Evolutionary conservation across 768 basidiomycete species (phyloP).

Genomic region (Sutorius australiensis): DNA sequence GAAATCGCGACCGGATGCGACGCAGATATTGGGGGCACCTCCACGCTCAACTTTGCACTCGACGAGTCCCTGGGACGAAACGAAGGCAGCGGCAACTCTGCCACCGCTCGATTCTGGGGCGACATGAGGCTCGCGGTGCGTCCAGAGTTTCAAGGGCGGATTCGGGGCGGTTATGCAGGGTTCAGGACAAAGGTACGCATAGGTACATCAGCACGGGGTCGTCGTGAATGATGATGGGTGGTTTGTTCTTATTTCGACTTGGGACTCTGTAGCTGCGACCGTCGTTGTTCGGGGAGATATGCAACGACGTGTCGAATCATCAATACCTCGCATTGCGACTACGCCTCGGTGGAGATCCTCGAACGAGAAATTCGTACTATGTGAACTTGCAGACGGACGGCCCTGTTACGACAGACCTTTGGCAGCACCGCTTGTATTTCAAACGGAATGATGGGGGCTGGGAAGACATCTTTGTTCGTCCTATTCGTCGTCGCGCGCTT

Average conservation of each 20-base stretch:
- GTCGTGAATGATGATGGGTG: not conserved
- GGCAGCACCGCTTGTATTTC: constrained; percentile 91
- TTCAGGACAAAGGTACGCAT: constrained; percentile 76
- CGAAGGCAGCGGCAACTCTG: constrained; percentile 41
- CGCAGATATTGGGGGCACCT: constrained; percentile 81
- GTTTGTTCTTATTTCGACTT: not conserved
- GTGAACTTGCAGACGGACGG: constrained; percentile 92
- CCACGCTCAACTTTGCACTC: constrained; percentile 72
- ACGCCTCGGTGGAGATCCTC: constrained; percentile 70
- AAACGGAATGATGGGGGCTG: constrained; percentile 59
- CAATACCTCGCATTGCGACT: constrained; percentile 78
- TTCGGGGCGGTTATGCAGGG: constrained; percentile 87
- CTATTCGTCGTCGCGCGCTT: not conserved
- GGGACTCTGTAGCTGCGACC: constrained; percentile 52
- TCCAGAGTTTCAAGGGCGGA: constrained; percentile 58
- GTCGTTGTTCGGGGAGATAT: constrained; percentile 83
- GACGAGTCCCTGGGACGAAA: constrained; percentile 50
- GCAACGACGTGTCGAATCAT: constrained; percentile 81
- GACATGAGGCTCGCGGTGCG: constrained; percentile 70
- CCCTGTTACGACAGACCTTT: constrained; percentile 77
- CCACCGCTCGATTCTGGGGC: constrained; percentile 76
- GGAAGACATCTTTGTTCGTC: constrained; percentile 80
- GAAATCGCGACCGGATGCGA: constrained; percentile 82
- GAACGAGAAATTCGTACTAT: constrained; percentile 81
- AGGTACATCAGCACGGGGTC: not conserved